These are phyloP conservation scores for Saccharomycopsis capsularis DNA, from an alignment of 805 yeast species.

Conservation along the genomic window DNA sequence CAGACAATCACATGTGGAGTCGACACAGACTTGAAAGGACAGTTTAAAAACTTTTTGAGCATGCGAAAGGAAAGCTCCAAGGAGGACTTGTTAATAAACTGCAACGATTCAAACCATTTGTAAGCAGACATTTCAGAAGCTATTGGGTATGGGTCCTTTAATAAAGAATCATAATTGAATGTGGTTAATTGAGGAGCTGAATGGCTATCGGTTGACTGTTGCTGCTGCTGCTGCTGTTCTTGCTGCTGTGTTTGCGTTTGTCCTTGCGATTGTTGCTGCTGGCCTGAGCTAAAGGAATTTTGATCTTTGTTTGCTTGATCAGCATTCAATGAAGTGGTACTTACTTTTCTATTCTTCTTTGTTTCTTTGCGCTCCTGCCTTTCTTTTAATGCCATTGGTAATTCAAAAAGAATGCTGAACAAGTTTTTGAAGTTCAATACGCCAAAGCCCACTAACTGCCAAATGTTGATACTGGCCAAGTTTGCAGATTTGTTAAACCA, in stretches of 20 bases:
- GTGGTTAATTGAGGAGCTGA: slow-evolving; percentile 5
- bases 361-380: slow-evolving; percentile 66
- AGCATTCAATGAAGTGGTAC: slow-evolving; percentile 15
- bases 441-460: slow-evolving; percentile 73
- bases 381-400: slow-evolving; percentile 66
- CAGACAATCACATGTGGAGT: slow-evolving; percentile 72
- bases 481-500: slow-evolving; percentile 73
- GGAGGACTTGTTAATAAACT: slow-evolving; percentile 54
- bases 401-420: slow-evolving; percentile 64
- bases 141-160: slow-evolving; percentile 20
- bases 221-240: not conserved
- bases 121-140: slow-evolving; percentile 28
- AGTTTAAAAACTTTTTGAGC: slow-evolving; percentile 55
- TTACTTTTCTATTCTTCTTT: slow-evolving; percentile 37
- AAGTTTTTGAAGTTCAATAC: slow-evolving; percentile 54
- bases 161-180: slow-evolving; percentile 12
- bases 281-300: not conserved
- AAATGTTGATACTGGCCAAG: slow-evolving; percentile 69
- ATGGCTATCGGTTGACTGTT: not conserved
- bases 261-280: not conserved
- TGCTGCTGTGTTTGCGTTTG: not conserved
- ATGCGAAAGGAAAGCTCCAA: slow-evolving; percentile 64
- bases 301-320: slow-evolving; percentile 19
- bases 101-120: slow-evolving; percentile 54
- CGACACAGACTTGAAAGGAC: slow-evolving; percentile 59